phyloP scores from a whole-genome alignment of 768 basidiomycete species.

The Suillus plorans region DNA sequence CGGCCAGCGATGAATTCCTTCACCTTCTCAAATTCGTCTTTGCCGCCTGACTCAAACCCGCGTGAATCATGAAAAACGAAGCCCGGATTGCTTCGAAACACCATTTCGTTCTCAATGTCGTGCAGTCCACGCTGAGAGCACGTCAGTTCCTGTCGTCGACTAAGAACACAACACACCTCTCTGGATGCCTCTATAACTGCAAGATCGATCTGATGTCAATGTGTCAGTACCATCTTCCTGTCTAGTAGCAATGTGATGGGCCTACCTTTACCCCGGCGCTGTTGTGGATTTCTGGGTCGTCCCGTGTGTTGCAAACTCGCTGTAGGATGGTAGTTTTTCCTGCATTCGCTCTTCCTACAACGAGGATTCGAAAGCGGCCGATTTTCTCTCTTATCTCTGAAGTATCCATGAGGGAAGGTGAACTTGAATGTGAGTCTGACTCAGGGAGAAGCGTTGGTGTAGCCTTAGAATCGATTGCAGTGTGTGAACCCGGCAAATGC shows the following conservation, averaged over 20 bases:
- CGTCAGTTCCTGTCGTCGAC: background rate
- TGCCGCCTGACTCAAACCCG: background rate
- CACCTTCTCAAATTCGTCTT: background rate
- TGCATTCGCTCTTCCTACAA: constrained; percentile 41
- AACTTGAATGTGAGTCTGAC: background rate
- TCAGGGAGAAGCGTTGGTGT: background rate
- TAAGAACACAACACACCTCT: background rate
- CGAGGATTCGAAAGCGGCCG: constrained; percentile 35
- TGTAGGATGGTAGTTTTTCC: constrained; percentile 43
- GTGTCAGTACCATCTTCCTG: too few relatives aligned
- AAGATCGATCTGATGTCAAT: constrained; percentile 4
- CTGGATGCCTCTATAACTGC: background rate
- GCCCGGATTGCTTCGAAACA: background rate
- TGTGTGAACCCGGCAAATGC: background rate
- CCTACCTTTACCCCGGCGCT: constrained; percentile 18
- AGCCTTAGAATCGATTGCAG: background rate
- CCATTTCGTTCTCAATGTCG: background rate
- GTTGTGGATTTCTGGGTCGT: constrained; percentile 30
- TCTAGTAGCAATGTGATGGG: background rate
- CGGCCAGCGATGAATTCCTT: background rate
- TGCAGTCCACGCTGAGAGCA: constrained; percentile 16
- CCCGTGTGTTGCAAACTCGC: constrained; percentile 35
- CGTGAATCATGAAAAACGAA: background rate
- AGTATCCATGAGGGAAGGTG: background rate
- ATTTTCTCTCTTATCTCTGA: constrained; percentile 1